These are phyloP conservation scores for Caryopteris hybrid DNA, from an alignment of 305 asterid genomes.

Conservation along the genomic window DNA sequence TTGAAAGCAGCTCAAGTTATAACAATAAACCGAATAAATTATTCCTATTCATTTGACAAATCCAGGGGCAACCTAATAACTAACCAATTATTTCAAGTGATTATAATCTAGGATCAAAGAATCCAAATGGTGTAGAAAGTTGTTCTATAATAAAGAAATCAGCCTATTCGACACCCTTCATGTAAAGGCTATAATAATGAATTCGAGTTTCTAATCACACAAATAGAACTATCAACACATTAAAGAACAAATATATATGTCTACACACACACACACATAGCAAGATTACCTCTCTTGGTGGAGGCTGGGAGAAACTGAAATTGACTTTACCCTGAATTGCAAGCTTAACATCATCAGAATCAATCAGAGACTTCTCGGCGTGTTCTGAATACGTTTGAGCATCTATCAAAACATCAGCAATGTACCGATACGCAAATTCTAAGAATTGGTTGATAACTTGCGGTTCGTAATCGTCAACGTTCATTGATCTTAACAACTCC, in stretches of 20 bases:
- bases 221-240: background rate
- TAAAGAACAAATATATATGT: no score
- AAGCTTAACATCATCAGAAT: slow-evolving; percentile 84
- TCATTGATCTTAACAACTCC: slow-evolving; percentile 78
- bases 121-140: background rate
- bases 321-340: slow-evolving; percentile 85
- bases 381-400: slow-evolving; percentile 94
- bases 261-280: no score
- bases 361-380: slow-evolving; percentile 62
- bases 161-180: background rate
- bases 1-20: background rate
- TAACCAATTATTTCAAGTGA: background rate
- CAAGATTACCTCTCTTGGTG: slow-evolving; percentile 70
- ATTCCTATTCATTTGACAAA: background rate
- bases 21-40: background rate
- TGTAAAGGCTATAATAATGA: background rate
- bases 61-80: background rate
- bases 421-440: slow-evolving; percentile 79
- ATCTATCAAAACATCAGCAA: slow-evolving; percentile 70
- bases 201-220: background rate
- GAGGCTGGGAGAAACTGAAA: slow-evolving; percentile 96
- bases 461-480: slow-evolving; percentile 79
- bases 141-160: background rate
- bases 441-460: slow-evolving; percentile 74
- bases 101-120: background rate